A percentile compares a stretch with the other conserved stretches of the same genome.
Evolutionary conservation across 2,329 filamentous ascomycete genomes (phyloP).

Genomic region (Ophiostoma sp.): DNA sequence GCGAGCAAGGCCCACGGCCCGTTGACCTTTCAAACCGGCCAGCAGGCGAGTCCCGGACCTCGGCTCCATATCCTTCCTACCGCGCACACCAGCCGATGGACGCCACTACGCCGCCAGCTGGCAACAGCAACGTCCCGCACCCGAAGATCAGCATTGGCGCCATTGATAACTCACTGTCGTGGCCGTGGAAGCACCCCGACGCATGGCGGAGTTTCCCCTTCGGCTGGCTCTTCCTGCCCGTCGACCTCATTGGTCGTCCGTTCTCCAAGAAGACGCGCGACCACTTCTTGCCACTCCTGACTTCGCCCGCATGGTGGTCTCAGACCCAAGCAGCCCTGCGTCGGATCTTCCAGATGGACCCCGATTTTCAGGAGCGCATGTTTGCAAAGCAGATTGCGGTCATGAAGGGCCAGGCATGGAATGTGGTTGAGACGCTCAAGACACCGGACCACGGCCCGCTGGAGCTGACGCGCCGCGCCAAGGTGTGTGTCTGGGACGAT

Average conservation of each 20-base stretch:
- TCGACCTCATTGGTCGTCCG: slow-evolving; percentile 90
- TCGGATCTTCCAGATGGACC: slow-evolving; percentile 81
- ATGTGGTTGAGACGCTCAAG: slow-evolving; percentile 96
- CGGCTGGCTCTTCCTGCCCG: slow-evolving; percentile 95
- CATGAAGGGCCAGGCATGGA: slow-evolving; percentile 99
- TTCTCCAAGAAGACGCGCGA: slow-evolving; percentile 91
- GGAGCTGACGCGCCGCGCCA: slow-evolving; percentile 78
- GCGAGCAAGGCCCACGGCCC: slow-evolving; percentile 54
- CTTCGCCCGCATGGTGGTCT: slow-evolving; percentile 94
- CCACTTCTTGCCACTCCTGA: slow-evolving; percentile 92
- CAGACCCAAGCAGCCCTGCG: slow-evolving; percentile 85
- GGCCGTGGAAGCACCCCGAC: slow-evolving; percentile 98
- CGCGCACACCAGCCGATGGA: slow-evolving; percentile 79
- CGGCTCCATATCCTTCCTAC: slow-evolving; percentile 63
- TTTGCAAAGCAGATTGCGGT: slow-evolving; percentile 97
- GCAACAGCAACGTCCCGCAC: slow-evolving; percentile 35
- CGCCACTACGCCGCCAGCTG: slow-evolving; percentile 50
- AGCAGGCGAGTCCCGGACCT: slow-evolving; percentile 34
- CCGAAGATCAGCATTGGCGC: slow-evolving; percentile 74
- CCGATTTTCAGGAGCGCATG: slow-evolving; percentile 97
- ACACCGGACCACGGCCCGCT: slow-evolving; percentile 85
- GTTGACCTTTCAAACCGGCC: slow-evolving; percentile 47
- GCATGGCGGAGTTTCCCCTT: slow-evolving; percentile 90
- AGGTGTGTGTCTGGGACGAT: slow-evolving; percentile 97
- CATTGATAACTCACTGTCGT: slow-evolving; percentile 96